Evolutionary conservation across 2,329 filamentous ascomycete species (phyloP).

Genomic region (Sarocladiaceae sp.): DNA sequence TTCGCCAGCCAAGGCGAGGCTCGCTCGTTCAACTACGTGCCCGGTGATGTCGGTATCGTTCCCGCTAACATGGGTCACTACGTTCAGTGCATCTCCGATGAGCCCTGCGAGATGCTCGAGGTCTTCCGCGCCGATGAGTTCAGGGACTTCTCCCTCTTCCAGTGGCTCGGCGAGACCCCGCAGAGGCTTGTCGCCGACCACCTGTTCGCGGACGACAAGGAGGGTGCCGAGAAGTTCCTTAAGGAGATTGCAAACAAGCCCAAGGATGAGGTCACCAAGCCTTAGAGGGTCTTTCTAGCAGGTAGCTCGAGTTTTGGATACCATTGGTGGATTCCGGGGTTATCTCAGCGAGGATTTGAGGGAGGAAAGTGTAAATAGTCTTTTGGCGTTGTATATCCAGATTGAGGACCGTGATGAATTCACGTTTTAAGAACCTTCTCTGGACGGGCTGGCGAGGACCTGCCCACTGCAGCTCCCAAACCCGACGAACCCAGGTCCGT

Average conservation of each 20-base stretch:
- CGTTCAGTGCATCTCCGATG: slow-evolving; percentile 74
- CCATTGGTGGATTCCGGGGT: too few species aligned
- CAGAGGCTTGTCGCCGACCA: slow-evolving; percentile 60
- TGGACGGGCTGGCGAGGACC: too few species aligned
- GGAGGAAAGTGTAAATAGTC: neutral
- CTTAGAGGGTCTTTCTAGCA: too few species aligned
- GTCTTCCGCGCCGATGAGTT: slow-evolving; percentile 68
- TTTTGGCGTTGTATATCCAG: slow-evolving; percentile 3
- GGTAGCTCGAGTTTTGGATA: too few species aligned
- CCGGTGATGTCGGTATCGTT: slow-evolving; percentile 72
- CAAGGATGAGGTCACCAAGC: slow-evolving; percentile 47
- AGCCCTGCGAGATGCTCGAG: slow-evolving; percentile 69
- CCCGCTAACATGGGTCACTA: slow-evolving; percentile 75
- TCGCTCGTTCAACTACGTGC: slow-evolving; percentile 68
- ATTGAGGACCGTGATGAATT: slow-evolving; percentile 3
- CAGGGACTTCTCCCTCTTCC: slow-evolving; percentile 65
- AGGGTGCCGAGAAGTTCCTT: slow-evolving; percentile 57
- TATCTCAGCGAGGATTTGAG: neutral
- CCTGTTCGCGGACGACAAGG: slow-evolving; percentile 54
- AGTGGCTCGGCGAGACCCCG: slow-evolving; percentile 70
- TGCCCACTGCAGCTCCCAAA: too few species aligned
- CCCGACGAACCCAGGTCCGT: too few species aligned
- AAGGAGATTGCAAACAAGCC: slow-evolving; percentile 54
- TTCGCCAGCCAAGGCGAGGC: slow-evolving; percentile 64
- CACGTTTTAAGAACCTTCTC: neutral